These are phyloP conservation scores for Mycena polygramma DNA, from an alignment of 768 basidiomycete genomes.

Conservation along the genomic window DNA sequence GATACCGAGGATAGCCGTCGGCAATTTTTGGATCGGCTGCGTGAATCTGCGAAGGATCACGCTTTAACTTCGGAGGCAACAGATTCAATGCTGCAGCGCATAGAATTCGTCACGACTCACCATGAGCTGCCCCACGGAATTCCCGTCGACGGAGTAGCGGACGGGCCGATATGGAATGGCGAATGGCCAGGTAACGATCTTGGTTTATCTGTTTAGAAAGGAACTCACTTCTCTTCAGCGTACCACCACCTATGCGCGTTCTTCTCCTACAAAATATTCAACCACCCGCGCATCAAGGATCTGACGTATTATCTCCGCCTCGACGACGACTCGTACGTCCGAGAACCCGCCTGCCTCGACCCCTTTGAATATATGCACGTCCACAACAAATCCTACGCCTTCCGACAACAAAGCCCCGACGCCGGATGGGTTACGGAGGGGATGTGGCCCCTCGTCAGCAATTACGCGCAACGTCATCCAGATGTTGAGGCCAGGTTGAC, in stretches of 20 bases:
- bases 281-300: slow-evolving; percentile 36
- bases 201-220: neutral
- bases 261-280: slow-evolving; percentile 39
- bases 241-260: slow-evolving; percentile 43
- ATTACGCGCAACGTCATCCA: slow-evolving; percentile 36
- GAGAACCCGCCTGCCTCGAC: slow-evolving; percentile 36
- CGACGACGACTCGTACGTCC: slow-evolving; percentile 39
- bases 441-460: slow-evolving; percentile 34
- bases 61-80: neutral
- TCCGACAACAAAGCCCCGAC: slow-evolving; percentile 22
- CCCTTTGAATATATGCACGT: slow-evolving; percentile 38
- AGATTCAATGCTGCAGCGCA: slow-evolving; percentile 4
- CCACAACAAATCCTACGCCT: slow-evolving; percentile 35
- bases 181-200: slow-evolving; percentile 23
- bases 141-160: neutral
- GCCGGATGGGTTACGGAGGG: slow-evolving; percentile 32
- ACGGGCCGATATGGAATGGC: slow-evolving; percentile 10
- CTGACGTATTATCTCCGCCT: slow-evolving; percentile 40
- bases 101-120: slow-evolving; percentile 7
- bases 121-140: slow-evolving; percentile 22
- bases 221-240: slow-evolving; percentile 12
- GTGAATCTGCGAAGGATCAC: neutral
- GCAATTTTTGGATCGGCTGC: slow-evolving; percentile 6
- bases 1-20: neutral
- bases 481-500: slow-evolving; percentile 23